These are phyloP conservation scores for Boletus insuetus DNA, from an alignment of 768 basidiomycete genomes.

Conservation along the genomic window DNA sequence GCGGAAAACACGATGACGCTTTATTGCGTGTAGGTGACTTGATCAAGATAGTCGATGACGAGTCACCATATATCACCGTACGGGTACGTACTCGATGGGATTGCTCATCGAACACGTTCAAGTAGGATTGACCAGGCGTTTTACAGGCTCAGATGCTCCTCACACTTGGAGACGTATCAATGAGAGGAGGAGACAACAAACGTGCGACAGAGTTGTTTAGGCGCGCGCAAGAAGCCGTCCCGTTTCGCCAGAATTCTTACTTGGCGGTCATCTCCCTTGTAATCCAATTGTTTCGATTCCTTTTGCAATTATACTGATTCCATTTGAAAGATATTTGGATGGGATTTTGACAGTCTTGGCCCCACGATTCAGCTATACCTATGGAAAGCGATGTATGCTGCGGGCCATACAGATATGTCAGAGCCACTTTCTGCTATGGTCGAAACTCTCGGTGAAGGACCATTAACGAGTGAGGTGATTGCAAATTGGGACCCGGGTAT, in stretches of 20 bases:
- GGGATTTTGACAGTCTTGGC: conserved; percentile 12
- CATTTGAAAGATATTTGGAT: conserved; percentile 7
- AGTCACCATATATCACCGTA: too few relatives aligned
- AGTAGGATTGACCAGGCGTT: not conserved
- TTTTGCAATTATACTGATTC: not conserved
- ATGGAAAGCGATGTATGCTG: not conserved
- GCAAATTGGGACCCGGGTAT: too few relatives aligned
- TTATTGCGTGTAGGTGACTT: too few relatives aligned
- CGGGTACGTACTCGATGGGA: too few relatives aligned
- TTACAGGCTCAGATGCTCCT: not conserved
- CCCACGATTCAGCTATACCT: not conserved
- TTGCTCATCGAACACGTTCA: not conserved
- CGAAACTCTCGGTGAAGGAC: too few relatives aligned
- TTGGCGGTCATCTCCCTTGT: not conserved
- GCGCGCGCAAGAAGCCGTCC: not conserved
- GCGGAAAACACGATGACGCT: not conserved
- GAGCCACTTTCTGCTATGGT: too few relatives aligned
- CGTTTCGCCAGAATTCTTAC: not conserved
- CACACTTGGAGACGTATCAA: not conserved
- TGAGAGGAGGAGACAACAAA: not conserved
- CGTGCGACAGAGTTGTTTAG: not conserved
- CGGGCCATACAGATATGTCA: too few relatives aligned
- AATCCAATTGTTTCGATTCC: not conserved
- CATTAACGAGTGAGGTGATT: too few relatives aligned
- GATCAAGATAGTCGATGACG: too few relatives aligned